Conservation (phyloP, 305 asterid species). For the Fraxinus angustifolia region DNA sequence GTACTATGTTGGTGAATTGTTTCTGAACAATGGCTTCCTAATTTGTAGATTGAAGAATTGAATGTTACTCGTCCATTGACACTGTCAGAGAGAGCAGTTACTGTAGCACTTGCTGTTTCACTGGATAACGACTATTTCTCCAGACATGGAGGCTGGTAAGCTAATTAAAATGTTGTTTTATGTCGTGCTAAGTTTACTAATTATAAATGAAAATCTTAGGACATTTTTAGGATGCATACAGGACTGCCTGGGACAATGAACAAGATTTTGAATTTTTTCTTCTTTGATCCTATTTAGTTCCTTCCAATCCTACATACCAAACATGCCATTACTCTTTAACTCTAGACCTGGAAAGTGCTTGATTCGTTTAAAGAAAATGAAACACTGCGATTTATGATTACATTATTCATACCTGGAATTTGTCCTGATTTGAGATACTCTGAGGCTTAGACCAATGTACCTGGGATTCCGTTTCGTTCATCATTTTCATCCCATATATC, state of each 20-base stretch:
- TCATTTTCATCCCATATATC: background rate
- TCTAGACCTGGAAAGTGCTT: background rate
- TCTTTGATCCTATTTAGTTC: background rate
- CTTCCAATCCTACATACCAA: background rate
- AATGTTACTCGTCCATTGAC: conserved; percentile 63
- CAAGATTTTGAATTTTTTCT: background rate
- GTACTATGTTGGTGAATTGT: background rate
- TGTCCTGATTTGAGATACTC: background rate
- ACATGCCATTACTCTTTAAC: conserved; percentile 2
- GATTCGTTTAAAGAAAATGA: background rate
- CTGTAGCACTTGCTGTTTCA: conserved; percentile 86
- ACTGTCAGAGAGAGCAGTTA: conserved; percentile 83
- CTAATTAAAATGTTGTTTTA: background rate
- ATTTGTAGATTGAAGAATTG: conserved; percentile 66
- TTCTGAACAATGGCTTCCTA: conserved; percentile 23
- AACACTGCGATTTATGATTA: background rate
- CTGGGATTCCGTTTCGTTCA: background rate
- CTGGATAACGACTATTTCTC: conserved; percentile 95
- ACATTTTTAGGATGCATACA: background rate
- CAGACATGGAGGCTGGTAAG: conserved; percentile 92
- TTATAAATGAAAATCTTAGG: background rate
- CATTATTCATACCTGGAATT: background rate
- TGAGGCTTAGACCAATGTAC: background rate
- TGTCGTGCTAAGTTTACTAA: background rate
- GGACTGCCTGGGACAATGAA: background rate